Conservation (phyloP, 2,329 filamentous ascomycete species). For the Atkinsonella texensis region DNA sequence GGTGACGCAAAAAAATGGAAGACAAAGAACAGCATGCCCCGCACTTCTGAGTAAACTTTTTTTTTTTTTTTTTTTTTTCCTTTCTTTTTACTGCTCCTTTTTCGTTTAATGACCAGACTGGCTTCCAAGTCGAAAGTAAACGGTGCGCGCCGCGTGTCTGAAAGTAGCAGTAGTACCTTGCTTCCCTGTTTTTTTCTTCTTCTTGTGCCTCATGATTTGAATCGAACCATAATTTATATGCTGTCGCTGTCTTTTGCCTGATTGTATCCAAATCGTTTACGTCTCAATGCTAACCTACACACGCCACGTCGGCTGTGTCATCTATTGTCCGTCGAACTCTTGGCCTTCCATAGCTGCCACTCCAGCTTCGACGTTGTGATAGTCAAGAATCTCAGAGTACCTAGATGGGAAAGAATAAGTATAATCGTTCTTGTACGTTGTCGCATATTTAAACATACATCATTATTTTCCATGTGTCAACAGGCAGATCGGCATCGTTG, state of each 20-base stretch:
- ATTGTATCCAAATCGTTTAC: constrained; percentile 5
- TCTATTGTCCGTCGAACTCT: constrained; percentile 25
- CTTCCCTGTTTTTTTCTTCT: neutral
- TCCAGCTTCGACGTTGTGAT: constrained; percentile 75
- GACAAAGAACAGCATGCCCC: neutral
- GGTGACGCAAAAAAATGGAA: neutral
- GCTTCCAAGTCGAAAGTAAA: neutral
- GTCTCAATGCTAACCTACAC: constrained; percentile 2
- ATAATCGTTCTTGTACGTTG: no score
- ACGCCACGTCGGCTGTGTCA: neutral
- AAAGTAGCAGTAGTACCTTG: neutral
- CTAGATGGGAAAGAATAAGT: constrained; percentile 31
- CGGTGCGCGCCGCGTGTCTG: no score
- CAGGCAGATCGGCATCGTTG: constrained; percentile 92
- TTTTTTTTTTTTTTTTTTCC: neutral
- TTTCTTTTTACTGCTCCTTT: neutral
- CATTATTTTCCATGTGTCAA: constrained; percentile 99
- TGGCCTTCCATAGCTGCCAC: constrained; percentile 26
- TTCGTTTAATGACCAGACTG: neutral
- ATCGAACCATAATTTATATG: constrained; percentile 3
- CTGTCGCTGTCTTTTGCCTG: constrained; percentile 3
- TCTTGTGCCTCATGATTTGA: neutral
- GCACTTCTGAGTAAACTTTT: neutral
- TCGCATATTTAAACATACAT: constrained; percentile 51
- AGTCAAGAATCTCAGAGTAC: constrained; percentile 98